These are phyloP conservation scores for Triticum urartu DNA, from an alignment of 176 grass and related monocot species.

Conservation along the genomic window DNA sequence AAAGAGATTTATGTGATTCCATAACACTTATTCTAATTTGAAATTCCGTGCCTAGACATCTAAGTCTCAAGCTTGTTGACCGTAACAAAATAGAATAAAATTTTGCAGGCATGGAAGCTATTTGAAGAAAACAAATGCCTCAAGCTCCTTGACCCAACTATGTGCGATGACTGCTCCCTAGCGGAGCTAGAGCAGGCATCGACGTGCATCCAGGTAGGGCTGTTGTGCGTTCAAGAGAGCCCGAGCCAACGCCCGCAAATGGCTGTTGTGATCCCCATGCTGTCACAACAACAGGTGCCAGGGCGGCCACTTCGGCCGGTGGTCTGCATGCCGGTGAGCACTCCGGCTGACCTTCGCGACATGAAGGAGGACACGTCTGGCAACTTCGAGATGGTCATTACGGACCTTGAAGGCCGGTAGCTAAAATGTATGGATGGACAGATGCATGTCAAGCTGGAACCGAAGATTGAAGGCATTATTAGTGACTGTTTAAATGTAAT, in stretches of 20 bases:
- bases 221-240: constrained; percentile 45
- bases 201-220: constrained; percentile 36
- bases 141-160: background rate
- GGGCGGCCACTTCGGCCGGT: constrained; percentile 20
- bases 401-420: constrained; percentile 20
- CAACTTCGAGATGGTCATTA: background rate
- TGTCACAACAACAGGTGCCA: constrained; percentile 6
- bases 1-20: too few relatives aligned
- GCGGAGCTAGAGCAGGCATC: constrained; percentile 7
- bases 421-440: too few relatives aligned
- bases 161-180: background rate
- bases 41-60: too few relatives aligned
- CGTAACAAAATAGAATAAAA: too few relatives aligned
- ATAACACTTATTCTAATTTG: too few relatives aligned
- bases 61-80: too few relatives aligned
- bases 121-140: constrained; percentile 22
- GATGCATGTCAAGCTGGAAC: background rate
- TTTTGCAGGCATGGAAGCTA: constrained; percentile 28
- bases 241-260: constrained; percentile 25
- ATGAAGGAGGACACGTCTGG: background rate
- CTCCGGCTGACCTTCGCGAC: background rate
- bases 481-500: background rate
- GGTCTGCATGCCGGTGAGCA: background rate
- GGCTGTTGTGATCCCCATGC: constrained; percentile 26
- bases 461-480: background rate